Conservation (phyloP, 2,329 filamentous ascomycete species). For the Monosporascus sp. region DNA sequence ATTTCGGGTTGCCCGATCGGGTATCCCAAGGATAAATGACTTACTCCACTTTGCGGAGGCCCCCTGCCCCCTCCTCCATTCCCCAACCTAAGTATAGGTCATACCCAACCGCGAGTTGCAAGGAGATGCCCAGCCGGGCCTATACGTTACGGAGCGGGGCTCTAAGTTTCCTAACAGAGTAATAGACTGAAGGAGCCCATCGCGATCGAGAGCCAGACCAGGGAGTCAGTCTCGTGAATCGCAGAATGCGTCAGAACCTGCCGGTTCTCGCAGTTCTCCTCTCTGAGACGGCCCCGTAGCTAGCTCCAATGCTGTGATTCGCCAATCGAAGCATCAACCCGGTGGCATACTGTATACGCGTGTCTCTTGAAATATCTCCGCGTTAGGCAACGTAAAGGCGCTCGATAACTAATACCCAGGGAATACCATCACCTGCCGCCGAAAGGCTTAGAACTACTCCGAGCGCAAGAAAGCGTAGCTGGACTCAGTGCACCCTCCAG, state of each 20-base stretch:
- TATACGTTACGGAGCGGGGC: neutral
- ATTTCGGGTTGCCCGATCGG: constrained; percentile 5
- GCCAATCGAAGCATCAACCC: too few relatives aligned
- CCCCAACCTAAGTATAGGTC: neutral
- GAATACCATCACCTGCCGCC: too few relatives aligned
- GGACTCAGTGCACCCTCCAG: too few relatives aligned
- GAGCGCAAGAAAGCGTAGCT: too few relatives aligned
- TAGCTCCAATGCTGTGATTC: too few relatives aligned
- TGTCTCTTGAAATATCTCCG: too few relatives aligned
- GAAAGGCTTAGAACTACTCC: neutral
- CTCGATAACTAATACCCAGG: too few relatives aligned
- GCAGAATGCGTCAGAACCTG: neutral
- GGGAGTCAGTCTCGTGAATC: neutral
- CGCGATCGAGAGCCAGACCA: neutral
- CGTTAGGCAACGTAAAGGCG: too few relatives aligned
- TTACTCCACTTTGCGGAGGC: neutral
- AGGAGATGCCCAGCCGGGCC: neutral
- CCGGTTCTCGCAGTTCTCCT: neutral
- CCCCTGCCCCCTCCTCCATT: neutral
- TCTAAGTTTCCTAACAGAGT: neutral
- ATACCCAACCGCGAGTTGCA: neutral
- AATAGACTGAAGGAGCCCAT: neutral
- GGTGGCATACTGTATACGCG: too few relatives aligned
- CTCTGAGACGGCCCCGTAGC: too few relatives aligned
- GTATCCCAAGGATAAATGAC: neutral